phyloP scores from a whole-genome alignment of 352 stramenopile species.

The Phytopythium helicoides region DNA sequence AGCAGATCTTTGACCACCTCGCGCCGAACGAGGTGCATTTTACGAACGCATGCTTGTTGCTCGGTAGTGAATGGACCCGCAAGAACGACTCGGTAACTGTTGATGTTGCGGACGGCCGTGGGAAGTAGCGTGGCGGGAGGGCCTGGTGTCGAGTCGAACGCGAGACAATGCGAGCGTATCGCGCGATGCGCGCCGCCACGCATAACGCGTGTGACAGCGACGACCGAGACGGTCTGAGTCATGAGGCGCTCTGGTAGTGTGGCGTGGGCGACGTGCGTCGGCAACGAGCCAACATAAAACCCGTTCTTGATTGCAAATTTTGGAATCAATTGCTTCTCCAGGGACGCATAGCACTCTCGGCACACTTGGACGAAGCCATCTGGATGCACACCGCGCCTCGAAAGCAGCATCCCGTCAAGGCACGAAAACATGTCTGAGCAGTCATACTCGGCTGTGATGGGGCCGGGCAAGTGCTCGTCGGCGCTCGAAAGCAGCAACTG shows the following conservation, averaged over 20 bases:
- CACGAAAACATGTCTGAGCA: slow-evolving; percentile 1
- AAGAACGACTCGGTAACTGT: slow-evolving; percentile 15
- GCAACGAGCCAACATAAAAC: slow-evolving; percentile 11
- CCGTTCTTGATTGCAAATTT: slow-evolving; percentile 25
- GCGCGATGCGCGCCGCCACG: slow-evolving; percentile 8
- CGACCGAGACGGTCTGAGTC: slow-evolving; percentile 14
- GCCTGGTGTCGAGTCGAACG: slow-evolving; percentile 15
- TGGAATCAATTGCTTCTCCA: slow-evolving; percentile 3
- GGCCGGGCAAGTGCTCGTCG: background rate
- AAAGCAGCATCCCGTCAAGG: slow-evolving; percentile 8
- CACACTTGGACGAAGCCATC: slow-evolving; percentile 1
- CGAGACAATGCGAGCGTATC: slow-evolving; percentile 18
- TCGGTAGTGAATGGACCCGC: slow-evolving; percentile 12
- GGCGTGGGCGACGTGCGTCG: background rate
- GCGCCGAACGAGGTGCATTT: slow-evolving; percentile 5
- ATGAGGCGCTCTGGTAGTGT: slow-evolving; percentile 5
- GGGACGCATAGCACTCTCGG: slow-evolving; percentile 4
- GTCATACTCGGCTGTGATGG: slow-evolving; percentile 1
- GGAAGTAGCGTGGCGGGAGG: slow-evolving; percentile 16
- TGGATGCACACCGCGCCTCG: slow-evolving; percentile 3
- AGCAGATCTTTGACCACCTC: background rate
- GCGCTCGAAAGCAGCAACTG: background rate
- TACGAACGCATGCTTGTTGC: slow-evolving; percentile 10
- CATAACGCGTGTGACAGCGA: too few species aligned
- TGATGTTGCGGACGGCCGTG: slow-evolving; percentile 4